These are phyloP conservation scores for Telopea speciosissima DNA, from an alignment of 177 flowering plant genomes.

Conservation along the genomic window DNA sequence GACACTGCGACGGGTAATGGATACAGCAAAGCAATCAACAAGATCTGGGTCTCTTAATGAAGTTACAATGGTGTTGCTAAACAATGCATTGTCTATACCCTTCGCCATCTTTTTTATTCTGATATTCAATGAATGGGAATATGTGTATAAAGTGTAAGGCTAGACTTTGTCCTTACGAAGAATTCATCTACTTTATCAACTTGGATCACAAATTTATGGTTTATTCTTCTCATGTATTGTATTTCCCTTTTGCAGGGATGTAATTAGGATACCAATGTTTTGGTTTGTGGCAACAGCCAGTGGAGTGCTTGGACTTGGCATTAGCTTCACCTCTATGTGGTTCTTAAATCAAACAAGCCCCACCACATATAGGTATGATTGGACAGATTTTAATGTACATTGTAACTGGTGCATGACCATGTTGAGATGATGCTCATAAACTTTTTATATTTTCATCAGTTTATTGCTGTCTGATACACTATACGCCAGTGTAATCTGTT, in stretches of 20 bases:
- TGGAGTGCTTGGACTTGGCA: constrained; percentile 75
- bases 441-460: not conserved
- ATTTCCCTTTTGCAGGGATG: constrained; percentile 40
- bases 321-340: constrained; percentile 91
- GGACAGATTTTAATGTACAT: not conserved
- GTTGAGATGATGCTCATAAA: not conserved
- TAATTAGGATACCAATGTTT: constrained; percentile 51
- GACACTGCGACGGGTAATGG: constrained; percentile 65
- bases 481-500: too few relatives aligned
- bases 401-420: not conserved
- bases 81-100: constrained; percentile 67
- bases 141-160: constrained; percentile 53
- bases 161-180: not conserved
- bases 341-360: constrained; percentile 77
- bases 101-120: constrained; percentile 54
- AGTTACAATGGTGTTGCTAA: constrained; percentile 80
- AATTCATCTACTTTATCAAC: not conserved
- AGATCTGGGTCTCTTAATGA: constrained; percentile 76
- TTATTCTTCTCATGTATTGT: constrained; percentile 6
- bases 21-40: constrained; percentile 60
- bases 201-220: constrained; percentile 1
- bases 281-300: constrained; percentile 73
- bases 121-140: constrained; percentile 54
- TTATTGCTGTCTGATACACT: not conserved
- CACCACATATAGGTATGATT: constrained; percentile 72